Evolutionary conservation across 495 filamentous ascomycete species (phyloP), one percentile per base, ranked within the genome.

Genomic region (Platismatia glauca): DNA sequence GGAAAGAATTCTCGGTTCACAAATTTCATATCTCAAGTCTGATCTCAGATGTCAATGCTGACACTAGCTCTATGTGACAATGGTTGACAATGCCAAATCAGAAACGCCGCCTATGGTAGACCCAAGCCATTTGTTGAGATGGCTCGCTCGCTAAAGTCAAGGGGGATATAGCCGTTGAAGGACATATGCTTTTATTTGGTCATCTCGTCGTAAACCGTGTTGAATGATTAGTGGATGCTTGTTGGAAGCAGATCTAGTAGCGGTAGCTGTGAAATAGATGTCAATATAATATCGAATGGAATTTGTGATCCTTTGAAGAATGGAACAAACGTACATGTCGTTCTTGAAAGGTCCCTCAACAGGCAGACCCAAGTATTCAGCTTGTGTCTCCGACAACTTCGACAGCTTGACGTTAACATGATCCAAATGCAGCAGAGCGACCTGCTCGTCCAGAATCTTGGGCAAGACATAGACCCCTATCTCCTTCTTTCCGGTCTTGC

Each of bases 391-490:
- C 68, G 89, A 88, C 71, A 98, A 83, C 74, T 84, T 86, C 66
- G 89, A 86, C 66, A 98, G 82, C 83, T 97, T 91, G 73, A 82
- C 94, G 78, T 96, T 96, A 82, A 95, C 89, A 82, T 97, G 95
- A 59, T 81, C 85, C 70, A 97, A 78, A 78, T 98, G 94, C 67
- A 96, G 88, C 69, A 86, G 82, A 68, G 94, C 94, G 71, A 98
- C 94, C 79, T 96, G 89, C 86, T 98, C 94, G 68, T 98, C 94
- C 46, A 98, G 84, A 68, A 95, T 90, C 91, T 98, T 98, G 72
- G 94, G 94, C 62, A 98, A 85, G 60, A 96, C 93, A 76, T 95
- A 97, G 80, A 98, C 95, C 69, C 92, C 88, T 70, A 94, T 81
- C 63, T 82, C 80, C 74, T 96, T 92, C 84, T 94, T 94, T 74